Conservation (phyloP, 2,329 filamentous ascomycete species). For the Colletotrichum viniferum region DNA sequence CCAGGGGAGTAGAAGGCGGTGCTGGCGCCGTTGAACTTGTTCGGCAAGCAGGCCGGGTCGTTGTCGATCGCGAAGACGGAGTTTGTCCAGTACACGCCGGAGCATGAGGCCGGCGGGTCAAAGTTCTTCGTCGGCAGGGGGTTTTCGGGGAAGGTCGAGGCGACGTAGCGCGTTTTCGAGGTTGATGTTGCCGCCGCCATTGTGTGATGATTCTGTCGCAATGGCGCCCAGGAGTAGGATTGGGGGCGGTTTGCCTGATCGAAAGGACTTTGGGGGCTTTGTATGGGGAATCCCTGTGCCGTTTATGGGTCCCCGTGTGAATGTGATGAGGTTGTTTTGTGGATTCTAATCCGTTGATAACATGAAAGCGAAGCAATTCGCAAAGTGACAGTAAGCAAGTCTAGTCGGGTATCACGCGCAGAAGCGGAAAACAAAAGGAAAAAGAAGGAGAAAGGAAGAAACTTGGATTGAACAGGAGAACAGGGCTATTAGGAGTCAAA, state of each 20-base stretch:
- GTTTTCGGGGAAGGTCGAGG: slow-evolving; percentile 17
- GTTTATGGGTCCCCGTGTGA: background rate
- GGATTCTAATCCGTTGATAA: background rate
- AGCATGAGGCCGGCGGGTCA: slow-evolving; percentile 19
- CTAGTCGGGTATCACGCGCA: background rate
- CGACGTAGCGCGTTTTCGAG: slow-evolving; percentile 12
- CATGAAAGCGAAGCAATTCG: background rate
- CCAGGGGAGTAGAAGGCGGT: slow-evolving; percentile 23
- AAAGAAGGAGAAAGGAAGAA: background rate
- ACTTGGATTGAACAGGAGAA: background rate
- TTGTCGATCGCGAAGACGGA: slow-evolving; percentile 25
- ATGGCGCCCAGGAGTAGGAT: background rate
- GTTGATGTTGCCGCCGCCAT: background rate
- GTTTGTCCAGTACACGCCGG: slow-evolving; percentile 18
- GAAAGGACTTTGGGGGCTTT: background rate
- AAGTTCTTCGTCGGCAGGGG: slow-evolving; percentile 28
- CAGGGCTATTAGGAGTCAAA: background rate
- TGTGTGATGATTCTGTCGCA: background rate
- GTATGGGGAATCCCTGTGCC: background rate
- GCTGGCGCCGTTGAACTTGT: slow-evolving; percentile 19
- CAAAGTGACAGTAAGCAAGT: background rate
- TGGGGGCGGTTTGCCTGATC: background rate
- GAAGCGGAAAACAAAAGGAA: background rate
- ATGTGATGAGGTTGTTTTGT: background rate
- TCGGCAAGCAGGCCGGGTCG: slow-evolving; percentile 24